phyloP scores from a whole-genome alignment of 495 filamentous ascomycete genomes.

The Neurospora africana region DNA sequence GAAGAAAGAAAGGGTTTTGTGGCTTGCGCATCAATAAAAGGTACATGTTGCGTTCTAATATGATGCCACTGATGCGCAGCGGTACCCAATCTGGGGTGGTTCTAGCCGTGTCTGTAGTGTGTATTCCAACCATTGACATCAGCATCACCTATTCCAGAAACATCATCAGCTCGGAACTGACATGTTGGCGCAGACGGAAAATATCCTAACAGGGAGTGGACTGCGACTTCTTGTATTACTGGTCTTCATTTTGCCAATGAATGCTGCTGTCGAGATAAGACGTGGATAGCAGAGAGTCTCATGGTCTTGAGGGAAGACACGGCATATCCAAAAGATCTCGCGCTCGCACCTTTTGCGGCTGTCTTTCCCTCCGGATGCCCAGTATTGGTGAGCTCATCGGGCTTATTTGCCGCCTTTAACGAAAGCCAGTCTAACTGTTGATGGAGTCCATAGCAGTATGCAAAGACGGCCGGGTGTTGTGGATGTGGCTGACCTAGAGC shows the following conservation, averaged over 20 bases:
- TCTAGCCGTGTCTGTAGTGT: background rate
- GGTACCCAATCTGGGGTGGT: background rate
- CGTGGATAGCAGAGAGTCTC: background rate
- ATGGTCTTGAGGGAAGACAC: background rate
- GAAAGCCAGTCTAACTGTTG: background rate
- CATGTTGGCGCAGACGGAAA: background rate
- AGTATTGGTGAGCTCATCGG: background rate
- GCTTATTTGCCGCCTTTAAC: background rate
- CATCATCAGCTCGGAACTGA: background rate
- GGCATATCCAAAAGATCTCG: background rate
- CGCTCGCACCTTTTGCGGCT: background rate
- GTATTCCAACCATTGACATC: background rate
- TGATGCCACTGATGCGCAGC: background rate
- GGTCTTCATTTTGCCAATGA: background rate
- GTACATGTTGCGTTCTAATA: background rate
- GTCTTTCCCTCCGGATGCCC: background rate
- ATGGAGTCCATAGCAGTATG: background rate
- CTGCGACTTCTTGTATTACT: background rate
- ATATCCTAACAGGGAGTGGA: background rate
- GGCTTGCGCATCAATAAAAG: background rate
- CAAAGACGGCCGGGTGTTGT: background rate
- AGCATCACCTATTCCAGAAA: background rate
- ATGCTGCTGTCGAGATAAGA: background rate
- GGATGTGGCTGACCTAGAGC: background rate
- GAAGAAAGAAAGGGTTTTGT: background rate